Evolutionary conservation across 1,284 basidiomycete genomes (phyloP), one percentile per base, ranked within the genome.

Genomic region (Apiotrichum gamsii): DNA sequence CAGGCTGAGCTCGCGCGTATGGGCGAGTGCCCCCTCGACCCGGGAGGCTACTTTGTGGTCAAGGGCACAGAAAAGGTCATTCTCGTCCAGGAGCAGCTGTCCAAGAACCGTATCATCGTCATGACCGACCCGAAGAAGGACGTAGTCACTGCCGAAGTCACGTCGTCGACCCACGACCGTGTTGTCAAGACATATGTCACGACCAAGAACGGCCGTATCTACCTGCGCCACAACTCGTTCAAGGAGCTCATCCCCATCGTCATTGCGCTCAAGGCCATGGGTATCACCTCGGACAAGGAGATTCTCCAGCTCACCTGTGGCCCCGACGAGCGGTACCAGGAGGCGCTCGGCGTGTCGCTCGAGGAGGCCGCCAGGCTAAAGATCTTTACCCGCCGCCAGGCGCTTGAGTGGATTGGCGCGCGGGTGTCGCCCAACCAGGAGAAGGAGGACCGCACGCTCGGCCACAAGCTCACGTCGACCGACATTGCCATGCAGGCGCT

Each of bases 51-150:
- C 72, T 99, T 99, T 73, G 87, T 99, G 49, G 94, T 98, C 43
- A 97, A 95, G 72, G 95, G 95, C 13, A 98, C 96, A 16, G 95
- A 99, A 74, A 99, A 99, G 76, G 95, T 99, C 62, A 98, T 99
- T 58, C 78, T 99, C 49, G 94, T 98, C 2, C 95, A 99, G 72
- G 96, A 99, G 71, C 95, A 98, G 74, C 76, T 99, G 62, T 93
- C 89, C 78, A 99, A 98, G 77, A 99, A 99, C 74, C 82, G 95
- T 49, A 98, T 99, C 67, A 95, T 99, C 56, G 94, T 99, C 56
- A 96, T 98, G 76, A 86, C 85, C 31, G 88, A 97, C 72, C 75
- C 80, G 8, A 84, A 85, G 38, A 98, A 98, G 73, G 89, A 89
- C 14, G 76, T 88, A 37, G 93, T 97, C 0, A 90, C 90, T 64